Base-by-base conservation (phyloP, 2,329 filamentous ascomycete species). In the Coniosporium tulheliwenetii region DNA sequence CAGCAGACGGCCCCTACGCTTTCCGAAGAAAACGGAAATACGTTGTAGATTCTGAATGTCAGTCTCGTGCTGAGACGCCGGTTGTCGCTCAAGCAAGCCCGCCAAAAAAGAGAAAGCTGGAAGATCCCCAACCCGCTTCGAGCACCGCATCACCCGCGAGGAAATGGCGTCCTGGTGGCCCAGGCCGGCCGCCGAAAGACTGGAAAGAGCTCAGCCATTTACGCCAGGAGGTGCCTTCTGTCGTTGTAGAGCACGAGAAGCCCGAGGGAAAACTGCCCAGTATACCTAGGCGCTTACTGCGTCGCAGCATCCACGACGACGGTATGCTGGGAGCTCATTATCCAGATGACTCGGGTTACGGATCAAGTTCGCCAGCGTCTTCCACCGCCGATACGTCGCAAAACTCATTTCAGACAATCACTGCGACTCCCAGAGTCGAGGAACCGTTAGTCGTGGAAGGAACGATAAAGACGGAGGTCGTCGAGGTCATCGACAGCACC, bases 1-100 rank as follows among this genome's bases (percentile, higher is more conserved):
- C 38, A 12, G 32, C 47, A 14, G 39, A 42, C 26, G 41, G 38
- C 0, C 34, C 47, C 10, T 45, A 45, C n/a, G 47, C 49, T 1
- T 49, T 46, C 13, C 37, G 47, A 39, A 53, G 49, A 39, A 58
- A 59, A 45, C 48, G 49, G 19, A 56, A 52, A 37, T 50, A 50
- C 36, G 48, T 50, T 9, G 45, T 49, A 3, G 41, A 47, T 5
- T 30, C 29, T 9, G 39, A 34, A 12, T 16, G 19, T 14, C 13
- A 35, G 10, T 40, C 31, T n/a, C 34, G 30, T 9, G 39, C 32
- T 15, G 39, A 40, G 32, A 10, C 10, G 32, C 13, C 32, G 13
- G 32, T 10, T 13, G 32, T 13, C 10, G 10, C 10, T 33, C 13
- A 10, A 13, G 10, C 32, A 13, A 33, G 32, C 32, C 32, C 10